phyloP scores from a whole-genome alignment of 139 green algal species.

The Chlamydomonas incerta region DNA sequence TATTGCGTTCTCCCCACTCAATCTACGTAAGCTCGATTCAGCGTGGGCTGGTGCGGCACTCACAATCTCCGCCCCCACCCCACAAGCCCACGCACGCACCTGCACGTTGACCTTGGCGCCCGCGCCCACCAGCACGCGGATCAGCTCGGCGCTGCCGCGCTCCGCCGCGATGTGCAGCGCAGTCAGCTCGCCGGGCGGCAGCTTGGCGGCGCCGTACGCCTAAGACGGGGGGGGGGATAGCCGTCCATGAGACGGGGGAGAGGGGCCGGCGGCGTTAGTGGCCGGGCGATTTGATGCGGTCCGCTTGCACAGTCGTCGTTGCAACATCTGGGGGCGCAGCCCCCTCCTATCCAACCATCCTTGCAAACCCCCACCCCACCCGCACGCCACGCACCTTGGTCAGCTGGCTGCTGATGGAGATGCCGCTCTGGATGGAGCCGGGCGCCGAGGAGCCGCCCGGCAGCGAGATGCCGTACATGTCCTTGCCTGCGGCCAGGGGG shows the following conservation, averaged over 20 bases:
- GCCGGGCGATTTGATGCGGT: no score
- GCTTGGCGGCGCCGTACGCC: slow-evolving; percentile 36
- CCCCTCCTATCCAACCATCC: no score
- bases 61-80: no score
- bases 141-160: slow-evolving; percentile 37
- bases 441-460: not conserved
- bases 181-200: slow-evolving; percentile 41
- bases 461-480: slow-evolving; percentile 14
- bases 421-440: not conserved
- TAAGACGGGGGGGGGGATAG: not conserved
- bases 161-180: slow-evolving; percentile 58
- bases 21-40: no score
- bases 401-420: not conserved
- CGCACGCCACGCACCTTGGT: not conserved
- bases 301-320: no score
- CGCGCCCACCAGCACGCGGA: slow-evolving; percentile 42
- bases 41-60: no score
- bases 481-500: not conserved
- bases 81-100: not conserved
- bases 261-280: slow-evolving; percentile 9
- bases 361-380: no score
- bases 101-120: slow-evolving; percentile 42
- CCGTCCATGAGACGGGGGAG: slow-evolving; percentile 6
- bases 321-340: no score
- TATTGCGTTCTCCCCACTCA: no score